phyloP scores from a whole-genome alignment of 768 basidiomycete species.

The Suillus ampliporus region DNA sequence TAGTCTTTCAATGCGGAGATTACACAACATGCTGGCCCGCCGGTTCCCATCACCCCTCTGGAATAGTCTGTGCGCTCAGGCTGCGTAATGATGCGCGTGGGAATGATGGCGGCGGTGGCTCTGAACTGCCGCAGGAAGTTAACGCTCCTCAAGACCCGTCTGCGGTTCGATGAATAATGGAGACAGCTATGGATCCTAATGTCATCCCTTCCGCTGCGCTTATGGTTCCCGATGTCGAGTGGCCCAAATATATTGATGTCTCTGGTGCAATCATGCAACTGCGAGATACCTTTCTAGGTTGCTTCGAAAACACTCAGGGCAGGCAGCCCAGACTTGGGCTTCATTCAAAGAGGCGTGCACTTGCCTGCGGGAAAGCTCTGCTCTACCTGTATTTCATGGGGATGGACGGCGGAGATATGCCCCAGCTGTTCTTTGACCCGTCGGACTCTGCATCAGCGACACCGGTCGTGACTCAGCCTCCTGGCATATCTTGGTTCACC shows the following conservation, averaged over 20 bases:
- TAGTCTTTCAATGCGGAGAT: neutral
- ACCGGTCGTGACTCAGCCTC: neutral
- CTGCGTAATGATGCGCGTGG: neutral
- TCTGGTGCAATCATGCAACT: conserved; percentile 8
- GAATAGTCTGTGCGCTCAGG: neutral
- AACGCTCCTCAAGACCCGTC: neutral
- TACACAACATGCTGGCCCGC: neutral
- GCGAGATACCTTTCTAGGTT: conserved; percentile 8
- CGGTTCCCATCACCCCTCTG: neutral
- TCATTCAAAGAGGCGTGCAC: neutral
- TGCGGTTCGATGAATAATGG: conserved; percentile 12
- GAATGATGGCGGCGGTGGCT: neutral
- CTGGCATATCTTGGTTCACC: conserved; percentile 7
- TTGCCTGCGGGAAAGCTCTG: conserved; percentile 9
- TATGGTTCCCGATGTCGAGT: conserved; percentile 10
- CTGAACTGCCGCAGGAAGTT: neutral
- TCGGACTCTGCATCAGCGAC: neutral
- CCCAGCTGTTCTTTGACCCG: conserved; percentile 2
- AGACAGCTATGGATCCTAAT: conserved; percentile 9
- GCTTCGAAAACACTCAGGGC: conserved; percentile 5
- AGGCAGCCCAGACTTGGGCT: conserved; percentile 1
- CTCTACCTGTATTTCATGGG: conserved; percentile 2
- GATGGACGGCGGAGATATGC: neutral
- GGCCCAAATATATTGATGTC: conserved; percentile 3
- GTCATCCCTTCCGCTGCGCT: conserved; percentile 7